Percentiles rank a stretch among this genome's conserved stretches.
These are phyloP conservation scores for Verticillium nubilum DNA, from an alignment of 2,329 filamentous ascomycete species.

Conservation along the genomic window DNA sequence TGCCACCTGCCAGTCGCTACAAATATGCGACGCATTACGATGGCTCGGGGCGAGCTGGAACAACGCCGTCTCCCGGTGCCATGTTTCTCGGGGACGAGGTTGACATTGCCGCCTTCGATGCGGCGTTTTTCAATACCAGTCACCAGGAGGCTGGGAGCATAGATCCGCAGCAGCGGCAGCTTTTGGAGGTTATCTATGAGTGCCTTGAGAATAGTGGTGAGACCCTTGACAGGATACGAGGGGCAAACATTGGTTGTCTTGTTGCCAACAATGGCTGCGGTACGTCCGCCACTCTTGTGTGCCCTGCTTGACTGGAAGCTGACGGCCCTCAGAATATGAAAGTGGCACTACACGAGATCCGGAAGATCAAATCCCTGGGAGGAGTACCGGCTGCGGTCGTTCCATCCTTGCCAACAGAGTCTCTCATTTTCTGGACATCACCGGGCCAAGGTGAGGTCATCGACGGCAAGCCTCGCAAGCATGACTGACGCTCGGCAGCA, in stretches of 20 bases:
- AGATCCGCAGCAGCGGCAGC: slow-evolving; percentile 26
- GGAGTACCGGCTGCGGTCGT: slow-evolving; percentile 25
- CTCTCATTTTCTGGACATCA: slow-evolving; percentile 26
- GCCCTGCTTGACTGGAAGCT: slow-evolving; percentile 3
- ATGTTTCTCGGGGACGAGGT: slow-evolving; percentile 24
- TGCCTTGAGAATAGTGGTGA: slow-evolving; percentile 16
- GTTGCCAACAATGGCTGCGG: slow-evolving; percentile 20
- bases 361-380: slow-evolving; percentile 19
- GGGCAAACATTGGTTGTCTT: slow-evolving; percentile 10
- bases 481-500: slow-evolving; percentile 21
- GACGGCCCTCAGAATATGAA: slow-evolving; percentile 20
- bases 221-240: slow-evolving; percentile 1
- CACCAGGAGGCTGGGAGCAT: slow-evolving; percentile 20
- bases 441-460: slow-evolving; percentile 16
- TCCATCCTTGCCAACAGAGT: slow-evolving; percentile 25
- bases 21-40: slow-evolving; percentile 29
- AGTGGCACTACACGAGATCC: slow-evolving; percentile 17
- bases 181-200: slow-evolving; percentile 29
- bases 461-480: no score
- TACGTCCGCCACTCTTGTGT: slow-evolving; percentile 14
- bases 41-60: slow-evolving; percentile 24
- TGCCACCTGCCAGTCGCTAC: slow-evolving; percentile 23
- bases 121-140: slow-evolving; percentile 18
- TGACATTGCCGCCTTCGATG: slow-evolving; percentile 23
- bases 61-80: slow-evolving; percentile 26